These are phyloP conservation scores for Lanmaoa pseudosensibilis DNA, from an alignment of 768 basidiomycete species.

Conservation along the genomic window DNA sequence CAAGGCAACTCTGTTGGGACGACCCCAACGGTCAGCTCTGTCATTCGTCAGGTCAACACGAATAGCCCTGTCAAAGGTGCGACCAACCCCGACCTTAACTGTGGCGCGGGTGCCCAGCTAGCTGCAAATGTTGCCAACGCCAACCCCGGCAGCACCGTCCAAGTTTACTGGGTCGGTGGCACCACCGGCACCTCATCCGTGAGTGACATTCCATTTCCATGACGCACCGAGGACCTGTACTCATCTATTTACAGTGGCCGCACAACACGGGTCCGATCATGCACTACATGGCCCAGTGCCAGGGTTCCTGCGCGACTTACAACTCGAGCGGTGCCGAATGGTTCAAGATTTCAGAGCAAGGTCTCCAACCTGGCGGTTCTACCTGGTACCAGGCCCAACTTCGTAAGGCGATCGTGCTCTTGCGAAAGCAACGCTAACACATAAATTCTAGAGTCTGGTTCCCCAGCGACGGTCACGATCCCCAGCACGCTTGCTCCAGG, in stretches of 20 bases:
- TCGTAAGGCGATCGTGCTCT: constrained; percentile 34
- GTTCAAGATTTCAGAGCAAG: constrained; percentile 72
- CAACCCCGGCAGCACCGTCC: constrained; percentile 56
- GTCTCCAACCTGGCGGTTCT: constrained; percentile 32
- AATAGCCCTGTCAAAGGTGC: constrained; percentile 56
- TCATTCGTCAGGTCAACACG: constrained; percentile 44
- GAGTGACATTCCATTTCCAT: neutral
- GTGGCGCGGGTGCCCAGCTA: constrained; percentile 51
- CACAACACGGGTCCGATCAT: constrained; percentile 67
- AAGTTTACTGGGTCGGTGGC: constrained; percentile 52
- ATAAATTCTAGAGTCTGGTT: constrained; percentile 37
- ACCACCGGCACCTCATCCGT: constrained; percentile 36
- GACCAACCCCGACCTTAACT: constrained; percentile 53
- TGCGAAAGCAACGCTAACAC: neutral
- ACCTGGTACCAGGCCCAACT: constrained; percentile 53
- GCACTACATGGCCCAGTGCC: constrained; percentile 70
- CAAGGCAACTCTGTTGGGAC: constrained; percentile 33
- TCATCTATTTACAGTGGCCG: constrained; percentile 37
- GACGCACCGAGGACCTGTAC: neutral
- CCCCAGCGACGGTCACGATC: constrained; percentile 39
- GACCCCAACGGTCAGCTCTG: constrained; percentile 27
- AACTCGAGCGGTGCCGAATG: constrained; percentile 56
- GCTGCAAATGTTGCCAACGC: constrained; percentile 51
- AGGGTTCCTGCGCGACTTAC: constrained; percentile 55
- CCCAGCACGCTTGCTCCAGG: constrained; percentile 58